Conservation (phyloP, 2,329 filamentous ascomycete genomes). For the Ophiocordyceps camponoti-leonardi region DNA sequence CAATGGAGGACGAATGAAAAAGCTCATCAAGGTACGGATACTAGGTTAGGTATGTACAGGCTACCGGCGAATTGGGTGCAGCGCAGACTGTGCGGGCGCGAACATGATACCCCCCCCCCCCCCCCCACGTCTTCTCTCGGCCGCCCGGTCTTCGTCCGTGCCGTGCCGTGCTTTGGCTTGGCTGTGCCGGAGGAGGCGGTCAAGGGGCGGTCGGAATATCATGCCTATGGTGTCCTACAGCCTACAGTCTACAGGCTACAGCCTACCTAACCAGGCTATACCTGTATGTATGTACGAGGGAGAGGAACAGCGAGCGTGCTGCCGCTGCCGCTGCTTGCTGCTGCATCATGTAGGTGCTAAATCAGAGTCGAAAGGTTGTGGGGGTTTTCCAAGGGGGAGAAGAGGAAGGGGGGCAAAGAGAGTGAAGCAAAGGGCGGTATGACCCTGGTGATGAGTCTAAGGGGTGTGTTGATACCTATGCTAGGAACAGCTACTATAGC, state of each 20-base stretch:
- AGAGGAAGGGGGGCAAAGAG: not conserved
- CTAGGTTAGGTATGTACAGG: not conserved
- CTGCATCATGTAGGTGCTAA: not conserved
- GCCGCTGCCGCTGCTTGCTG: no score
- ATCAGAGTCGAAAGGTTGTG: not conserved
- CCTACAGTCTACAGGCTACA: no score
- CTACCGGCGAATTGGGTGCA: not conserved
- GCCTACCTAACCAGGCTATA: no score
- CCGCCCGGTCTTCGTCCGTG: not conserved
- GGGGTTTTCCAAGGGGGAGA: no score
- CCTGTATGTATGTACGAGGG: no score
- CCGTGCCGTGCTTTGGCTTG: not conserved
- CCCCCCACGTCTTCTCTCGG: not conserved
- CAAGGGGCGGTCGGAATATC: not conserved
- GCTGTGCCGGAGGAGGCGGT: not conserved
- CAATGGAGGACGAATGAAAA: no score
- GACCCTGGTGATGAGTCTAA: not conserved
- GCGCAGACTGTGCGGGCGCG: not conserved
- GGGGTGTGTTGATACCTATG: not conserved
- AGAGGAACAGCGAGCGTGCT: no score
- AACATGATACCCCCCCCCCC: not conserved
- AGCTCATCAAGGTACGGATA: no score
- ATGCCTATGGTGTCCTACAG: no score
- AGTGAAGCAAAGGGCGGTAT: not conserved
- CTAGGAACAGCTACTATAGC: no score